A percentile compares a stretch with the other conserved stretches of the same genome.
phyloP scores from a whole-genome alignment of 2,329 filamentous ascomycete species.

The Pseudogymnoascus sp. region DNA sequence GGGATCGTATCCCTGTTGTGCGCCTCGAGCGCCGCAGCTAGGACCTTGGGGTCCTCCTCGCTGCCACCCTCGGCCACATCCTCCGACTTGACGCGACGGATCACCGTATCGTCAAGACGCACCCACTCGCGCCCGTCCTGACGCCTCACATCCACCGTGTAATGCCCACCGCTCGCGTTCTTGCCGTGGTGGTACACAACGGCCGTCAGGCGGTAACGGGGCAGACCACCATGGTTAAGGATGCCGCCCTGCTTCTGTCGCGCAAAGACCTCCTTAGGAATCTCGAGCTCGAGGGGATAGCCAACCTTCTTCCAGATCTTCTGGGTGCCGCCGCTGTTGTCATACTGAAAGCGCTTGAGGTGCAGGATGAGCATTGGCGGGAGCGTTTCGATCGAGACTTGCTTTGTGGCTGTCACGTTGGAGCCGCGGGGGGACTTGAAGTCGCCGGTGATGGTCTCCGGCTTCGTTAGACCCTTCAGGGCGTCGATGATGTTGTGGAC shows the following conservation, averaged over 20 bases:
- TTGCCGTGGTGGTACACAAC: constrained; percentile 98
- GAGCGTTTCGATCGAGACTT: constrained; percentile 85
- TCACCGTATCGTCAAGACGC: constrained; percentile 85
- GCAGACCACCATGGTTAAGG: constrained; percentile 58
- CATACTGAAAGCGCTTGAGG: constrained; percentile 95
- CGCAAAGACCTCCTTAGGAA: constrained; percentile 83
- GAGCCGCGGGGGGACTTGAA: constrained; percentile 73
- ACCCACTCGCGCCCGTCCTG: constrained; percentile 97
- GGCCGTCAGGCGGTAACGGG: constrained; percentile 77
- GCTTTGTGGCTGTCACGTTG: constrained; percentile 76
- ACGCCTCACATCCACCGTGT: constrained; percentile 91
- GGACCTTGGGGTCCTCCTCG: constrained; percentile 67
- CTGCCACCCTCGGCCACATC: constrained; percentile 82
- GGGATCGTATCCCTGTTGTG: constrained; percentile 48
- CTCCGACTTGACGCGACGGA: constrained; percentile 74
- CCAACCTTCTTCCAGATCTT: constrained; percentile 99
- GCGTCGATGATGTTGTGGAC: constrained; percentile 90
- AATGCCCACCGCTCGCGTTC: constrained; percentile 91
- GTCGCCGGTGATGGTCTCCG: constrained; percentile 78
- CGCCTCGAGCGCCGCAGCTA: constrained; percentile 57
- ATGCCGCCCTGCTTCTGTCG: constrained; percentile 62
- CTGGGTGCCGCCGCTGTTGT: constrained; percentile 76
- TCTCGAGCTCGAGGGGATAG: constrained; percentile 89
- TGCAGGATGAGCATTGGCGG: constrained; percentile 91
- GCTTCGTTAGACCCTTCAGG: constrained; percentile 71